Base-by-base conservation (phyloP, 2,329 filamentous ascomycete species). In the Cryphonectria radicalis region DNA sequence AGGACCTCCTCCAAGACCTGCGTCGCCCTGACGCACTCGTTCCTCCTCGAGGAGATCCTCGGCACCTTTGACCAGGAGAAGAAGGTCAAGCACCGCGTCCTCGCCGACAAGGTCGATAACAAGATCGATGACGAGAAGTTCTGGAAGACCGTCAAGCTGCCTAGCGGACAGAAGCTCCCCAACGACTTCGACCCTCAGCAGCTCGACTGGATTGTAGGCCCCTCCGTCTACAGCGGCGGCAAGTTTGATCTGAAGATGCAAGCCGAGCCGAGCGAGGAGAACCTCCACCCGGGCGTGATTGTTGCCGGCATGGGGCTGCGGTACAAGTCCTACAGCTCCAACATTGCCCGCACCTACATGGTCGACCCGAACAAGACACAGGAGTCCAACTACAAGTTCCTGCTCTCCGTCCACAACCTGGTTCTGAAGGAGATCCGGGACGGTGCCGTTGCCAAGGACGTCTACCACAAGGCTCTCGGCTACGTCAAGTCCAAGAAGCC, bases 31-130 rank as follows among this genome's bases (percentile, higher is more conserved):
- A 97, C 98, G 91, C 94, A 94, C 66, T 94, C 95, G 72, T 99
- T 96, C 82, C 98, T 98, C 80, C 91, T 99, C 75, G 96, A 99
- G 79, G 95, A 98, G 80, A 98, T 99, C 95, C 97, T 95, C 66
- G 92, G 93, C 76, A 92, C 98, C 67, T 89, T 99, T 72, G 96
- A 99, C 78, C 92, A 95, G 76, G 97, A 98, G 81, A 98, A 97
- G 86, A 97, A 97, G 80, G 94, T 98, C 79, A 96, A 94, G 74
- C 96, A 99, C 82, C 93, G 91, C 75, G 87, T 88, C 2, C 87
- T 99, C 10, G 91, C 93, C n/a, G 90, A 93, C 77, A 96, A 95
- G 81, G 92, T 99, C 43, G 91, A 95, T 76, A 89, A 90, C 77
- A 98, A 98, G 83, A 91, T 99, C 70, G 95, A 98, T 77, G 94